Evolutionary conservation across 2,329 filamentous ascomycete genomes (phyloP), one percentile per base, ranked within the genome.

Genomic region (Tolypocladium pustulatum): DNA sequence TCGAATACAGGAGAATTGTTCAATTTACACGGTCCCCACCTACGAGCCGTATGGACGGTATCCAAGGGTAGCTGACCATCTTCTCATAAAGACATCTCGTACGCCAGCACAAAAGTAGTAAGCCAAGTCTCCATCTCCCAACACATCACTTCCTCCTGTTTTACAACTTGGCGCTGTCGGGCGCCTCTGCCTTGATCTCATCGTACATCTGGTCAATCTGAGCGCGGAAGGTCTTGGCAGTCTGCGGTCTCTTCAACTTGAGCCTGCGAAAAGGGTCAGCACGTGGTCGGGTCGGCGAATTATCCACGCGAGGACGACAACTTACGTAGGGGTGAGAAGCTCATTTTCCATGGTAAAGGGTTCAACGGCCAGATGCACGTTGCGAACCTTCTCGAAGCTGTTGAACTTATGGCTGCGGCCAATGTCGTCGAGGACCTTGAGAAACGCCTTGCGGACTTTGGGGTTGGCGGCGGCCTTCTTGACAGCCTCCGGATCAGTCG

Each of bases 291-390:
- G 22, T 25, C 4, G 1, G 9, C 22, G 17, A 20, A 22, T 22
- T 9, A 7, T 7, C 8, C 2, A 17, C 3, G 30, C 2, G 10
- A 10, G 15, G 20, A n/a, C 7, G n/a, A 22, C 15, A 9, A 84
- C 88, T 85, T 82, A 93, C 89, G 90, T 95, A 27, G 90, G 90
- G 25, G 90, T 94, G 69, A 92, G 76, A 55, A 97, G 79, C 73
- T 96, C 89, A 70, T 99, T 99, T 56, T 96, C 92, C 63, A 97
- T 86, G 1, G 86, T 90, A 67, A 99, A 97, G 1, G 94, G 94
- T 60, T 99, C 94, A 17, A 97, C 66, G 66, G 88, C 86, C 65
- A 99, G 75, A 62, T 87, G 75, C 59, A 88, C 81, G 65, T 87
- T 89, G 71, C 82, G 84, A 54, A 97, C 87, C 63, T 85, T 84